phyloP scores from a whole-genome alignment of 1,284 basidiomycete species.

The Coriolopsis trogii region DNA sequence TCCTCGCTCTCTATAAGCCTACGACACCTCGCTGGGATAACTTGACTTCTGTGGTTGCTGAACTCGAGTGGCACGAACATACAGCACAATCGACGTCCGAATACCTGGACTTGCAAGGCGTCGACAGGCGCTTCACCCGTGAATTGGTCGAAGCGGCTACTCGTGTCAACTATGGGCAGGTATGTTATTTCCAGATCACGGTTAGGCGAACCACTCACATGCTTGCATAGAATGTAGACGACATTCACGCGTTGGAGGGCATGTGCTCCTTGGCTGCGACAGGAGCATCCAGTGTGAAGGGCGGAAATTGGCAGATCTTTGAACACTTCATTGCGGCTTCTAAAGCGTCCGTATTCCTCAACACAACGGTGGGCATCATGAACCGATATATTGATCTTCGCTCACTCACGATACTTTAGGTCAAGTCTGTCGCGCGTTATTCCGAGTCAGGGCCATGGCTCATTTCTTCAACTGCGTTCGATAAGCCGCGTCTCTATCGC shows the following conservation, averaged over 20 bases:
- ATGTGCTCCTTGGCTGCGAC: conserved; percentile 73
- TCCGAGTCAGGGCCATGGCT: conserved; percentile 51
- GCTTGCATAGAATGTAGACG: conserved; percentile 57
- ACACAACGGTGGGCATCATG: conserved; percentile 63
- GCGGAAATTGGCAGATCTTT: conserved; percentile 90
- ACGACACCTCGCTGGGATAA: conserved; percentile 65
- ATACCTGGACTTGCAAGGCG: conserved; percentile 60
- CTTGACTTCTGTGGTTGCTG: conserved; percentile 55
- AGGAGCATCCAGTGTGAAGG: conserved; percentile 69
- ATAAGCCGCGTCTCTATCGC: conserved; percentile 45
- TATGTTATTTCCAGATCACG: conserved; percentile 33
- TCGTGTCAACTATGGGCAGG: conserved; percentile 89
- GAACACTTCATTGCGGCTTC: conserved; percentile 77
- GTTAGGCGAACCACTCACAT: neutral
- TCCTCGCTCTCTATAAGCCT: conserved; percentile 63
- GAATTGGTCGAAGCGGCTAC: conserved; percentile 88
- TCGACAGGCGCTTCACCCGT: conserved; percentile 62
- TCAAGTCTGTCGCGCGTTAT: conserved; percentile 49
- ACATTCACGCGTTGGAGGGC: conserved; percentile 84
- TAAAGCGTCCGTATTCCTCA: conserved; percentile 68
- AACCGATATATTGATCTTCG: neutral
- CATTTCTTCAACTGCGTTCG: conserved; percentile 25
- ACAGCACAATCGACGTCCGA: conserved; percentile 58
- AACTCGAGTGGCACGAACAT: conserved; percentile 57
- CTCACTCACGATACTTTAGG: conserved; percentile 40